Evolutionary conservation across 2,329 filamentous ascomycete genomes (phyloP).

Genomic region (Microdochium paspali): DNA sequence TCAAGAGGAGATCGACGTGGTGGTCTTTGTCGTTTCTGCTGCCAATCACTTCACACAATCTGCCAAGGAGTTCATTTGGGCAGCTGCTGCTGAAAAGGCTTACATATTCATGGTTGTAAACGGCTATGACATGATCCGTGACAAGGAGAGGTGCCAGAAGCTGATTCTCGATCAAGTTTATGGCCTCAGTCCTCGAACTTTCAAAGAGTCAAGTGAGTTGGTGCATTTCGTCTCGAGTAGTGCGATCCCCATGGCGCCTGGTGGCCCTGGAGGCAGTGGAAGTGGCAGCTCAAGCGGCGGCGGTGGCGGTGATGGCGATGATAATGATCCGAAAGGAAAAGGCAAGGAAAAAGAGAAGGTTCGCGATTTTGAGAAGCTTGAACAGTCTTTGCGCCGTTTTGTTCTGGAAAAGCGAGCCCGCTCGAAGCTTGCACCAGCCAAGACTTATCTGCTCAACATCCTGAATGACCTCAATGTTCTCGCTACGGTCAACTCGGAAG

Average conservation of each 20-base stretch:
- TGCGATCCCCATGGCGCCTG: conserved; percentile 70
- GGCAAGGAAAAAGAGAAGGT: conserved; percentile 84
- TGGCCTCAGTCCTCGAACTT: conserved; percentile 81
- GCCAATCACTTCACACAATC: conserved; percentile 97
- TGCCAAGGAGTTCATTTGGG: conserved; percentile 95
- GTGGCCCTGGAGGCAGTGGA: conserved; percentile 38
- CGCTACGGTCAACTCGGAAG: conserved; percentile 77
- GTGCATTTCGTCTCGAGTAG: conserved; percentile 99
- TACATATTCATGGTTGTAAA: conserved; percentile 99
- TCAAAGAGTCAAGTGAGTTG: conserved; percentile 84
- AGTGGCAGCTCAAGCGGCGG: conserved; percentile 43
- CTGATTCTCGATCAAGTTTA: conserved; percentile 87
- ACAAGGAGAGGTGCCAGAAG: conserved; percentile 84
- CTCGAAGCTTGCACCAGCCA: conserved; percentile 90
- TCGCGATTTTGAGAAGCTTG: conserved; percentile 80
- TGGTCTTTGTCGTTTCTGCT: conserved; percentile 95
- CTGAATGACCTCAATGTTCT: conserved; percentile 78
- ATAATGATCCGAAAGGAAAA: conserved; percentile 60
- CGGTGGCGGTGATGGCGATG: conserved; percentile 47
- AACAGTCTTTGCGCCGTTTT: conserved; percentile 81
- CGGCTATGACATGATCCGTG: conserved; percentile 86
- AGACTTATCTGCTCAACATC: conserved; percentile 91
- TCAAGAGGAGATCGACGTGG: conserved; percentile 97
- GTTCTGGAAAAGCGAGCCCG: conserved; percentile 92
- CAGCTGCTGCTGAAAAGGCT: conserved; percentile 90